phyloP scores from a whole-genome alignment of 2,329 filamentous ascomycete species.

The Colletotrichum sp. region DNA sequence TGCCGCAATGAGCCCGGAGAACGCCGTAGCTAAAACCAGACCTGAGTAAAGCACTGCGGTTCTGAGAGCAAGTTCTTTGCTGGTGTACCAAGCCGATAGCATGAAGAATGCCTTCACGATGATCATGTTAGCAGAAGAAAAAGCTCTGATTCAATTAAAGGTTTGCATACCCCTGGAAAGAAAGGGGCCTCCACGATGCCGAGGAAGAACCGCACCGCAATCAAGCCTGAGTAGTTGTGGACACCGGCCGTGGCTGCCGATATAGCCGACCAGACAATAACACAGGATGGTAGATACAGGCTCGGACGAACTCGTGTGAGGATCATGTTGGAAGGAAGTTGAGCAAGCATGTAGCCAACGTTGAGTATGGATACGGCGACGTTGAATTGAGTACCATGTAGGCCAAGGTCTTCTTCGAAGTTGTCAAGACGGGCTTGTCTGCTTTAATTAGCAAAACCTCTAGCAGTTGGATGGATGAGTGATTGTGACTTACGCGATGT shows the following conservation, averaged over 20 bases:
- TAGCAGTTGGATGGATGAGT: neutral
- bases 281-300: constrained; percentile 21
- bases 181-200: constrained; percentile 1
- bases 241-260: constrained; percentile 2
- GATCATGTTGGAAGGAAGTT: constrained; percentile 16
- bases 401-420: neutral
- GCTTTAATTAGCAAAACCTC: neutral
- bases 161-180: neutral
- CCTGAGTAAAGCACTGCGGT: neutral
- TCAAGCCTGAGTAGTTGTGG: neutral
- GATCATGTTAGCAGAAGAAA: neutral
- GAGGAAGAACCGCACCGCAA: neutral
- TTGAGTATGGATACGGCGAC: neutral
- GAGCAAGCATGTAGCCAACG: neutral
- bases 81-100: constrained; percentile 70
- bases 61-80: constrained; percentile 68
- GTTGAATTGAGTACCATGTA: neutral
- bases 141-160: neutral
- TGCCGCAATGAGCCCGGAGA: constrained; percentile 20
- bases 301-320: constrained; percentile 14
- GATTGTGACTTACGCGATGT: constrained; percentile 2
- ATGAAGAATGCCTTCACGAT: constrained; percentile 49
- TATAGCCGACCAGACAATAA: neutral
- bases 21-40: neutral
- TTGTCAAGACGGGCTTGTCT: neutral